Evolutionary conservation across 2,329 filamentous ascomycete genomes (phyloP), one percentile per base, ranked within the genome.

Genomic region (Paracamarosporium sp.): DNA sequence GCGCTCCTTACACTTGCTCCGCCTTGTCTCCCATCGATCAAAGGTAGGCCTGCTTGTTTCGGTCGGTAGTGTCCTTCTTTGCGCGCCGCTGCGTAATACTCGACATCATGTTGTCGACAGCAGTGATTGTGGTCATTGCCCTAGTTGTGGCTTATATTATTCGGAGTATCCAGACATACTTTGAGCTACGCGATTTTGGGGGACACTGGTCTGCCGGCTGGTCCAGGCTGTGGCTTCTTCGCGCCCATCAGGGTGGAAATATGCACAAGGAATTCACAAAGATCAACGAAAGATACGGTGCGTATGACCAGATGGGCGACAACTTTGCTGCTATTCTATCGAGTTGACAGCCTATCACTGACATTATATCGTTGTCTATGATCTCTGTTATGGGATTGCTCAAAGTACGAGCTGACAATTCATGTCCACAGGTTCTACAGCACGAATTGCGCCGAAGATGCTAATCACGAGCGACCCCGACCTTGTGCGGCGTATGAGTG

Each of bases 401-500:
- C 6, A 9, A 22, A 40, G 2, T 2, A 40, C 8, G 3, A 2
- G 4, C 12, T 43, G 25, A 43, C 22, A 6, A 2, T 4, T 8
- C 25, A n/a, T n/a, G 4, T 25, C 15, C 12, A 25, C 20, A 43
- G 40, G 40, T n/a, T 25, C 25, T 25, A 43, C 40, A 43, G 40
- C 40, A 43, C 44, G 44, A 15, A 25, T 47, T 17, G 44, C 22
- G 20, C 44, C 44, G n/a, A 47, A 47, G n/a, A 31, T 31, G 27
- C n/a, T 47, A 11, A 31, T 47, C 17, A 47, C 44, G 6, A 22
- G 17, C n/a, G 27, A 31, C 27, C 44, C 27, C 2, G 44, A 47
- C 13, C 44, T 47, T 22, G 17, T 47, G 44, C 44, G 44, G 20
- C 44, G 44, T 7, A 47, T 47, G 44, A 47, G 33, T 22, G 44